Conservation (phyloP, 768 basidiomycete genomes). For the Leccinum ochraceum region DNA sequence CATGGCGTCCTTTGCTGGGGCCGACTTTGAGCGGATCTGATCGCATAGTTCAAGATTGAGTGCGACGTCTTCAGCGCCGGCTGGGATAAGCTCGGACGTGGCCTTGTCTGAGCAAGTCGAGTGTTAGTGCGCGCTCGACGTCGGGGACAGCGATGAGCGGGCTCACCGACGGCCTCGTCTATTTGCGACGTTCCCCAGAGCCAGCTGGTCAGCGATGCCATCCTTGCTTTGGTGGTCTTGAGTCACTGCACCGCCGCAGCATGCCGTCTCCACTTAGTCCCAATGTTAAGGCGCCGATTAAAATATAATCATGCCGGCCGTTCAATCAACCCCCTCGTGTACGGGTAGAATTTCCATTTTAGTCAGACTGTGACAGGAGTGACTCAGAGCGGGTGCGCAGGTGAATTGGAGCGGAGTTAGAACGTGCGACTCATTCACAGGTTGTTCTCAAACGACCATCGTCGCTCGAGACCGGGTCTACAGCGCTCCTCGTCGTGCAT, state of each 20-base stretch:
- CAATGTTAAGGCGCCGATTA: conserved; percentile 26
- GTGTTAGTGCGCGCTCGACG: conserved; percentile 13
- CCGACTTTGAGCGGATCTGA: conserved; percentile 90
- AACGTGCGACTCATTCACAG: conserved; percentile 34
- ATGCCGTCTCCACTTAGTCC: conserved; percentile 16
- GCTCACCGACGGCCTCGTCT: conserved; percentile 78
- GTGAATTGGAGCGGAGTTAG: conserved; percentile 36
- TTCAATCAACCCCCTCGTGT: not conserved
- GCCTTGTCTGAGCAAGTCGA: conserved; percentile 73
- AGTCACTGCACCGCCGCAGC: conserved; percentile 19
- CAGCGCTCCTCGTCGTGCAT: conserved; percentile 17
- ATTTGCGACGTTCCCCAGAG: conserved; percentile 83
- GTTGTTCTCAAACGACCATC: conserved; percentile 37
- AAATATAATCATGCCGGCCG: conserved; percentile 1
- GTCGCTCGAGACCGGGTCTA: conserved; percentile 24
- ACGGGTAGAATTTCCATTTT: not conserved
- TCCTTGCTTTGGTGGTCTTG: conserved; percentile 30
- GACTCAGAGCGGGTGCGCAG: conserved; percentile 19
- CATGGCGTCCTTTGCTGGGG: conserved; percentile 84
- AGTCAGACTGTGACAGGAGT: conserved; percentile 21
- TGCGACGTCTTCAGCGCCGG: conserved; percentile 86
- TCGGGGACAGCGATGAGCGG: not conserved
- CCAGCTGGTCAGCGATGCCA: conserved; percentile 67
- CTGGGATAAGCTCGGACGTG: conserved; percentile 86
- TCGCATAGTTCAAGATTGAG: conserved; percentile 95